Conservation (phyloP, 2,329 filamentous ascomycete genomes). For the Massarina eburnea region DNA sequence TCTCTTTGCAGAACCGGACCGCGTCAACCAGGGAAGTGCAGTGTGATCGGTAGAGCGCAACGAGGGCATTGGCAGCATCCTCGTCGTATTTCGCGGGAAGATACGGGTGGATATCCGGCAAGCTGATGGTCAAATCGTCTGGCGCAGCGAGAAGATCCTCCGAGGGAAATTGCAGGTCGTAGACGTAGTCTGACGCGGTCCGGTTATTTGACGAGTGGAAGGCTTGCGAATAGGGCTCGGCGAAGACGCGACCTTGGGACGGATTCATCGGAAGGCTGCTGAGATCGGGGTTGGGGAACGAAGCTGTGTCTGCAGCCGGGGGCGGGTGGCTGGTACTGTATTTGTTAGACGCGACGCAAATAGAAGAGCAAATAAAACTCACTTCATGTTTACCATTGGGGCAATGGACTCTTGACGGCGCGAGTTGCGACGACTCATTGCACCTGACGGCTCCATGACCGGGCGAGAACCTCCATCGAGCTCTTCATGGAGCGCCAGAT, state of each 20-base stretch:
- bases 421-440: slow-evolving; percentile 18
- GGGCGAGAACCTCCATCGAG: background rate
- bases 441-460: background rate
- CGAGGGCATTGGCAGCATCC: slow-evolving; percentile 82
- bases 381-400: slow-evolving; percentile 38
- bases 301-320: slow-evolving; percentile 52
- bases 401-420: slow-evolving; percentile 37
- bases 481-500: slow-evolving; percentile 48
- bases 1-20: slow-evolving; percentile 94
- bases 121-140: slow-evolving; percentile 69
- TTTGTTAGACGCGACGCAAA: background rate
- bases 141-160: slow-evolving; percentile 58
- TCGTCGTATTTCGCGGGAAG: slow-evolving; percentile 79
- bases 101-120: slow-evolving; percentile 86
- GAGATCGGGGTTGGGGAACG: slow-evolving; percentile 44
- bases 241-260: slow-evolving; percentile 49
- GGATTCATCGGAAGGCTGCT: slow-evolving; percentile 30
- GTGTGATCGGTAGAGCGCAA: slow-evolving; percentile 88
- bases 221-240: slow-evolving; percentile 48
- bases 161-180: slow-evolving; percentile 63
- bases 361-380: slow-evolving; percentile 10
- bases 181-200: slow-evolving; percentile 60
- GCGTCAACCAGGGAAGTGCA: slow-evolving; percentile 95
- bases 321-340: slow-evolving; percentile 31
- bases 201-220: slow-evolving; percentile 40